Evolutionary conservation across 805 yeast species (phyloP).

Genomic region (Candida sithepensis): DNA sequence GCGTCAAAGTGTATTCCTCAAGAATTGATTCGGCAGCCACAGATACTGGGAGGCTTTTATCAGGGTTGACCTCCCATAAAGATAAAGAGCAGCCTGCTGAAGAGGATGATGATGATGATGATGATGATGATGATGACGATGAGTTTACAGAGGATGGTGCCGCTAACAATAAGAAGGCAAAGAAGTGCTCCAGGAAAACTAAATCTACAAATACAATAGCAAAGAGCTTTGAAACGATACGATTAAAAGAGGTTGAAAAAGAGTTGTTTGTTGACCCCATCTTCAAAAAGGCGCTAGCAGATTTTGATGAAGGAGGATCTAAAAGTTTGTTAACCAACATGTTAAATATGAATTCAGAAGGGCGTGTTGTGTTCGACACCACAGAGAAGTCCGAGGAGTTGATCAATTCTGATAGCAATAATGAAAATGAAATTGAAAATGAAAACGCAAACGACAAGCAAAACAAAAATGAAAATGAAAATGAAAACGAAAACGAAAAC

Average conservation of each 20-base stretch:
- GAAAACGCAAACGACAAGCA: too few relatives aligned
- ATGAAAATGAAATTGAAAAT: not conserved
- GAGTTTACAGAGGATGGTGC: constrained; percentile 19
- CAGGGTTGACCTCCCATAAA: constrained; percentile 40
- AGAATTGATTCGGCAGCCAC: constrained; percentile 89
- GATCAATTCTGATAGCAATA: constrained; percentile 7
- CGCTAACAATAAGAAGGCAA: constrained; percentile 17
- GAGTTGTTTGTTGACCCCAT: constrained; percentile 52
- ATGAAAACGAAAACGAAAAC: too few relatives aligned
- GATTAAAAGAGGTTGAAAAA: constrained; percentile 43
- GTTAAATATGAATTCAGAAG: constrained; percentile 41
- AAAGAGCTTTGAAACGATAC: constrained; percentile 36
- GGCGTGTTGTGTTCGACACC: constrained; percentile 50
- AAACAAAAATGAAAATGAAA: too few relatives aligned
- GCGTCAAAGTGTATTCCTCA: constrained; percentile 87
- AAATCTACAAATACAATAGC: constrained; percentile 33
- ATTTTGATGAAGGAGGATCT: constrained; percentile 63
- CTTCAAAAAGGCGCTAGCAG: constrained; percentile 53
- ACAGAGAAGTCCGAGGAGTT: constrained; percentile 23
- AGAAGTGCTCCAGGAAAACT: constrained; percentile 14
- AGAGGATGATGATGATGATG: constrained; percentile 12
- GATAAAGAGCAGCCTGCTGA: constrained; percentile 16
- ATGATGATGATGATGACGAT: constrained; percentile 21
- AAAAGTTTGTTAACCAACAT: constrained; percentile 49
- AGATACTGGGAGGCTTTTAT: constrained; percentile 75